Evolutionary conservation across 176 grass and related monocot genomes (phyloP), one percentile per base, ranked within the genome.

Genomic region (Hordeum vulgare): DNA sequence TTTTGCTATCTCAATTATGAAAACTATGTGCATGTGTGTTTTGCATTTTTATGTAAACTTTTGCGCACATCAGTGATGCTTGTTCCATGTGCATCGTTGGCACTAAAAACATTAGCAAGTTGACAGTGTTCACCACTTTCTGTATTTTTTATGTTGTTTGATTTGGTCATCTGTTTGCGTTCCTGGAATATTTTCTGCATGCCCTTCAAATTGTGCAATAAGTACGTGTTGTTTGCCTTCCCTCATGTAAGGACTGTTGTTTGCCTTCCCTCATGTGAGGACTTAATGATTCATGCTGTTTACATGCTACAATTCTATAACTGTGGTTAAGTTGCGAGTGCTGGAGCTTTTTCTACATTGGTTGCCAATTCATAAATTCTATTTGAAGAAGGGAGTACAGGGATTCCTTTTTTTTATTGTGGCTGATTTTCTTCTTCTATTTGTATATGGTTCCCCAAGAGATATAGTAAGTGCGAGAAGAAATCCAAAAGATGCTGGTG

Each of bases 381-480:
- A 15, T 67, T 76, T 59, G 53, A 54, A 67, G 26, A 86, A 39
- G 9, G 7, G 1, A 61, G 31, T 51, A 65, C 20, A 13, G 57
- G 21, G 17, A 58, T 57, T 59, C 21, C n/a, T 25, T 74, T 47
- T 37, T 66, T 88, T 84, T 80, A 47, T 29, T 37, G 44, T 5
- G 18, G 58, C 26, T 84, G 41, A 76, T 64, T 81, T 58, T 58
- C 85, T 29, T 84, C 35, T 35, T 78, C 39, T 66, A 74, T 73
- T n/a, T 81, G 62, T 80, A 33, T 24, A 80, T 77, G 80, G 4
- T 62, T 86, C 39, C 68, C 41, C 69, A 83, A 94, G 92, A 87
- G 93, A 92, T 90, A 80, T 90, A 88, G 86, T 97, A 53, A 88
- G 90, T 80, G 88, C 87, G 86, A 94, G 95, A 64, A 91, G 95